Base-by-base conservation (phyloP, 2,329 filamentous ascomycete species). In the Colletotrichum neosansevieriae region DNA sequence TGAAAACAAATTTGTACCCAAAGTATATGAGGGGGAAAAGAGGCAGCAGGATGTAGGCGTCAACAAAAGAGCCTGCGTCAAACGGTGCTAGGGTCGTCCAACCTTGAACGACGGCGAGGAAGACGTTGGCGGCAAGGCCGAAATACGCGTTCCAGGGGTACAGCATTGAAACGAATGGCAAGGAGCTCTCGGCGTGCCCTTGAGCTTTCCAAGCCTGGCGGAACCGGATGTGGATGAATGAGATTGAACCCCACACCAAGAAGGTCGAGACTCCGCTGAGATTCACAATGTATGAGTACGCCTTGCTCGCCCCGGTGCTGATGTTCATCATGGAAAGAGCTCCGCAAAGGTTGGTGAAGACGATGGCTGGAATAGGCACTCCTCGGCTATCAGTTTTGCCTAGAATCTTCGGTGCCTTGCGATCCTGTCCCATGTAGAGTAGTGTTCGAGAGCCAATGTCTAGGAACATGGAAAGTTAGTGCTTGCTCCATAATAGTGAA, bases 251-350 rank as follows among this genome's bases (percentile, higher is more conserved):
- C 91, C 91, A 93, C 47, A 92, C 91, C 2, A 93, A 76, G 74
- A 93, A 93, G 0, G 90, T 92, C 42, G 89, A 89, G 2, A 92
- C 89, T 4, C 91, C 91, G 6, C 85, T 88, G 0, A 92, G 81
- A 73, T 91, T 92, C 73, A 93, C 88, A 67, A 93, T 91, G 77
- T 92, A 92, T 6, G 77, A 77, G 75, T 92, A 93, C 0, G 89
- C 90, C 69, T 86, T 83, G 49, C 86, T 84, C 0, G 90, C 89
- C 7, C 89, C 90, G 0, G 90, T 91, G 42, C 85, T 89, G 38
- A 91, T 79, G 72, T 92, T 93, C 88, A 93, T 91, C 85, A 93
- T 88, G n/a, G 88, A 88, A n/a, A 93, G 79, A 4, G 89, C 84
- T 10, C 91, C 92, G 63, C 92, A 90, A 1, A 89, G 79, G 71